These are phyloP conservation scores for Apiospora sp. DNA, from an alignment of 2,329 filamentous ascomycete genomes.

Conservation along the genomic window DNA sequence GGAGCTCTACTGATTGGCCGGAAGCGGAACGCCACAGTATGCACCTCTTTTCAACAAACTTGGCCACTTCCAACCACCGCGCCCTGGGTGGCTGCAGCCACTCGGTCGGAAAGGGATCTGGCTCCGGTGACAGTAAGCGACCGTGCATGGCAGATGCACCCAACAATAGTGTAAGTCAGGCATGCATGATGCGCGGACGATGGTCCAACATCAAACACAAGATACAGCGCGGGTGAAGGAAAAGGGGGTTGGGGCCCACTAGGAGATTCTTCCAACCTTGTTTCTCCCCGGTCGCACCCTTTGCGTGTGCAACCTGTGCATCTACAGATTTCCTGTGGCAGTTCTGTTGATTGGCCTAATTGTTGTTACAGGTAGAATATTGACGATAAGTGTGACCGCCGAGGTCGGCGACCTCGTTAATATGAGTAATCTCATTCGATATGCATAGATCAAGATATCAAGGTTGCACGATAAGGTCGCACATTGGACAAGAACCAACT, in stretches of 20 bases:
- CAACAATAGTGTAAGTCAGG: background rate
- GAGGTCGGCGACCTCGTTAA: background rate
- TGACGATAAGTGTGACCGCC: background rate
- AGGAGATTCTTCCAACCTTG: background rate
- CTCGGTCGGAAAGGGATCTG: background rate
- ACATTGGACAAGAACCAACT: background rate
- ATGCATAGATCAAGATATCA: background rate
- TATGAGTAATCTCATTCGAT: background rate
- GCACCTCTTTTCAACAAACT: background rate
- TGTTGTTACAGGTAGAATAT: background rate
- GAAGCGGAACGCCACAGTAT: background rate
- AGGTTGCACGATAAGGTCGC: background rate
- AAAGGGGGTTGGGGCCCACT: background rate
- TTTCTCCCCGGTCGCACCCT: background rate
- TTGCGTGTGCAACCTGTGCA: background rate
- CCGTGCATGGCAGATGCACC: background rate
- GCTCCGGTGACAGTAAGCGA: background rate
- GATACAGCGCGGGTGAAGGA: background rate
- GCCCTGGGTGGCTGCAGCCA: background rate
- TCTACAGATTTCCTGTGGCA: background rate
- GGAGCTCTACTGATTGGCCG: slow-evolving; percentile 12
- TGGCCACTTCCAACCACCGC: background rate
- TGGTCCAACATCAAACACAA: background rate
- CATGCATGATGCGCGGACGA: background rate
- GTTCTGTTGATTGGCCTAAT: background rate